These are phyloP conservation scores for Chimonanthus salicifolius DNA, from an alignment of 164 flowering plant species.

Conservation along the genomic window DNA sequence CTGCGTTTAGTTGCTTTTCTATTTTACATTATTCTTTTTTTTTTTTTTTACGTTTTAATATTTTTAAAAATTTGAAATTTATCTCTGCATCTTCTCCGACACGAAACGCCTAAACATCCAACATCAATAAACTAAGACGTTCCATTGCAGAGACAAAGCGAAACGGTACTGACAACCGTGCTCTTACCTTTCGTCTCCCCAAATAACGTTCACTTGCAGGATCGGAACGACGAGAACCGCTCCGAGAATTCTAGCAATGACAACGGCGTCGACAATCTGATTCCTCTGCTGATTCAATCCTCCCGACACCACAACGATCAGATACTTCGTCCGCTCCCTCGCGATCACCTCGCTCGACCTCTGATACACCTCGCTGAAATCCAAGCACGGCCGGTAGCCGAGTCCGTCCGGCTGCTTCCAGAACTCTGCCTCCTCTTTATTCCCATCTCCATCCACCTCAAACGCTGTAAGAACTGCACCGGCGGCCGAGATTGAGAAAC, in stretches of 20 bases:
- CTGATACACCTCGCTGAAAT: slow-evolving; percentile 50
- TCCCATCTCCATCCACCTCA: not conserved
- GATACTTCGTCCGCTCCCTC: slow-evolving; percentile 54
- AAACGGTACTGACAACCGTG: too few relatives aligned
- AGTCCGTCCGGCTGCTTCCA: slow-evolving; percentile 89
- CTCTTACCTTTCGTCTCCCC: slow-evolving; percentile 93
- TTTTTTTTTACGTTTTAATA: too few relatives aligned
- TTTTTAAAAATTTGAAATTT: too few relatives aligned
- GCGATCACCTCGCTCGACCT: slow-evolving; percentile 31
- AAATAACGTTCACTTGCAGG: slow-evolving; percentile 87
- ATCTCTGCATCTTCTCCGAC: not conserved
- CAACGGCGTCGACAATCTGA: slow-evolving; percentile 97
- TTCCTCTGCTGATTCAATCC: slow-evolving; percentile 98
- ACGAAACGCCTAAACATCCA: not conserved
- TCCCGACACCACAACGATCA: slow-evolving; percentile 91
- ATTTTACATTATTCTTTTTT: too few relatives aligned
- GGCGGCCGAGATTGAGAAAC: not conserved
- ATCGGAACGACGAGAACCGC: slow-evolving; percentile 90
- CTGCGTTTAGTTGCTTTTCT: too few relatives aligned
- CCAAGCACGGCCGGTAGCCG: slow-evolving; percentile 75
- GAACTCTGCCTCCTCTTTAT: slow-evolving; percentile 26
- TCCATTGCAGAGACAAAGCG: not conserved
- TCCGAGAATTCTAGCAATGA: slow-evolving; percentile 91
- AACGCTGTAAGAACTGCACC: slow-evolving; percentile 6
- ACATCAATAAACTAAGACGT: not conserved